phyloP scores from a whole-genome alignment of 345 rosid species.

The Arabidopsis arenosa region DNA sequence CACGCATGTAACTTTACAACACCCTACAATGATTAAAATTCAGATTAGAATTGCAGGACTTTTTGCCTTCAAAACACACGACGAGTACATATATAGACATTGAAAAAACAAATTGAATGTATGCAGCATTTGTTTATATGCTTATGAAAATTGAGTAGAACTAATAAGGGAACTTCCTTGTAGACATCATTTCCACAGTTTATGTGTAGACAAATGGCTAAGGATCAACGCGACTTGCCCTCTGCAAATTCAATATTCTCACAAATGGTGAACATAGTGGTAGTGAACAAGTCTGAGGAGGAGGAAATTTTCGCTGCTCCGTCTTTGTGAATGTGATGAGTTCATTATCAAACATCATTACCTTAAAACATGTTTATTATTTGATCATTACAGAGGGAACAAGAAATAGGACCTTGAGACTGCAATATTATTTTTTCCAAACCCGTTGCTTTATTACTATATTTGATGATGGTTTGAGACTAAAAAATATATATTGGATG shows the following conservation, averaged over 20 bases:
- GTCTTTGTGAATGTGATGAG: constrained; percentile 15
- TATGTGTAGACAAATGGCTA: constrained; percentile 73
- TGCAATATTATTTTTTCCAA: no score
- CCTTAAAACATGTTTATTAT: constrained; percentile 11
- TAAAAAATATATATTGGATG: no score
- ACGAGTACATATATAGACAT: no score
- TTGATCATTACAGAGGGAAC: constrained; percentile 15
- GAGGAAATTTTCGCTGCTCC: constrained; percentile 12
- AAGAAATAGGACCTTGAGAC: neutral
- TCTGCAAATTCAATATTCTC: constrained; percentile 69
- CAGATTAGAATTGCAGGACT: no score
- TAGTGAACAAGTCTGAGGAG: constrained; percentile 47
- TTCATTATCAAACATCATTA: constrained; percentile 8
- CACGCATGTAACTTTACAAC: no score
- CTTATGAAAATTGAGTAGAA: constrained; percentile 61
- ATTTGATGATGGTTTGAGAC: no score
- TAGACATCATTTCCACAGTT: constrained; percentile 71
- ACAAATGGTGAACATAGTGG: constrained; percentile 52
- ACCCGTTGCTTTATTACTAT: no score
- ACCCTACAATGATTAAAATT: no score
- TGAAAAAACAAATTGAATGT: no score
- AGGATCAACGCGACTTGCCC: constrained; percentile 77
- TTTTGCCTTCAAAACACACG: no score
- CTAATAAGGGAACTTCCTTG: constrained; percentile 64
- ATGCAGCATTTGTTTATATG: constrained; percentile 72